phyloP scores from a whole-genome alignment of 1,284 basidiomycete species.

The Apiotrichum laibachii region DNA sequence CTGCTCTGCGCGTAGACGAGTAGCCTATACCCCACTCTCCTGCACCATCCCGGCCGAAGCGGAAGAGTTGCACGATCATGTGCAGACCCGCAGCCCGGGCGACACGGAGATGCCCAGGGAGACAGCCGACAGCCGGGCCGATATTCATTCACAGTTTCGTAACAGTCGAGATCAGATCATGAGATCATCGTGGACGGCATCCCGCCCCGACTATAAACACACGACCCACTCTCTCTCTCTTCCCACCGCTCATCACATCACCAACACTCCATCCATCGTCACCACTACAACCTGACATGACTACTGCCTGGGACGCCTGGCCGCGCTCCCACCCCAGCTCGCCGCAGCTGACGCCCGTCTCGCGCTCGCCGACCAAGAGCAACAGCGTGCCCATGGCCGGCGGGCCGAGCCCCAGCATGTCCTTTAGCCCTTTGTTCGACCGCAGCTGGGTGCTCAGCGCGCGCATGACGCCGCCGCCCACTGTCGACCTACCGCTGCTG shows the following conservation, averaged over 20 bases:
- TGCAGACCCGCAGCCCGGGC: too few relatives aligned
- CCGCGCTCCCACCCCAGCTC: conserved; percentile 7
- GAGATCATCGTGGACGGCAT: too few relatives aligned
- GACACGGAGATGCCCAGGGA: too few relatives aligned
- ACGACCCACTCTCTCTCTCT: neutral
- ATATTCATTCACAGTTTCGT: too few relatives aligned
- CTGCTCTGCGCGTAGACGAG: too few relatives aligned
- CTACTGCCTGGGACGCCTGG: conserved; percentile 16
- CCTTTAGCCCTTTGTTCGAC: conserved; percentile 4
- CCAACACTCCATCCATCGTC: neutral
- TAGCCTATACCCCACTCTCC: too few relatives aligned
- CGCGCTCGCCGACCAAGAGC: conserved; percentile 3
- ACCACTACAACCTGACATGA: conserved; percentile 1
- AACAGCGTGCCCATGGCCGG: neutral
- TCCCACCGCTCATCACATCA: too few relatives aligned
- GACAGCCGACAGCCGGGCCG: too few relatives aligned
- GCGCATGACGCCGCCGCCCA: conserved; percentile 6
- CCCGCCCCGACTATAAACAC: neutral
- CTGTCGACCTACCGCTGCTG: conserved; percentile 9
- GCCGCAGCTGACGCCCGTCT: conserved; percentile 1
- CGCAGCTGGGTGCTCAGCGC: conserved; percentile 10
- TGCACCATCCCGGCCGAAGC: too few relatives aligned
- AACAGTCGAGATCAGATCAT: too few relatives aligned
- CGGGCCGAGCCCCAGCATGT: too few relatives aligned
- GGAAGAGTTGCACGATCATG: too few relatives aligned